These are phyloP conservation scores for Exophiala xenobiotica DNA, from an alignment of 2,329 filamentous ascomycete genomes.

Conservation along the genomic window DNA sequence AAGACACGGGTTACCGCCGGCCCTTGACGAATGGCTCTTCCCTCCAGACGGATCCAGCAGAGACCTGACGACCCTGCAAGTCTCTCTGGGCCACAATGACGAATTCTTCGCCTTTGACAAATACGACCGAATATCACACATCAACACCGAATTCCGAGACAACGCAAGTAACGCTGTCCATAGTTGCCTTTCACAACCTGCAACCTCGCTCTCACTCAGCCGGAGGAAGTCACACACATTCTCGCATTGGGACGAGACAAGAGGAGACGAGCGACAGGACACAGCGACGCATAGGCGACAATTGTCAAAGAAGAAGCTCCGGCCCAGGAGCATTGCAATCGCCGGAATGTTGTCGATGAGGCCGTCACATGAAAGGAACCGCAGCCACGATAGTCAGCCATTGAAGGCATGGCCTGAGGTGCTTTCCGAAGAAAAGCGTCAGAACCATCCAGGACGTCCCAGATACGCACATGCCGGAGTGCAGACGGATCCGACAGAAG, in stretches of 20 bases:
- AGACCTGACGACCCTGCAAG: constrained; percentile 38
- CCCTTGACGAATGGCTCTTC: constrained; percentile 38
- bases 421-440: not conserved
- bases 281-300: not conserved
- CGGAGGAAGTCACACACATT: constrained; percentile 18
- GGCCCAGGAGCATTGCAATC: constrained; percentile 18
- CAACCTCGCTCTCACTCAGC: not conserved
- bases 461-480: constrained; percentile 13
- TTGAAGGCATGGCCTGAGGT: not conserved
- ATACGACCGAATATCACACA: constrained; percentile 39
- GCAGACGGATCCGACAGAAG: constrained; percentile 10
- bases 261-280: not conserved
- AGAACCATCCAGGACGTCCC: not conserved
- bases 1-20: constrained; percentile 37
- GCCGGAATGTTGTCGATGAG: not conserved
- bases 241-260: not conserved
- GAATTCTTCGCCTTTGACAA: constrained; percentile 43
- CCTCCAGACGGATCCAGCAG: constrained; percentile 33
- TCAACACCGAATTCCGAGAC: constrained; percentile 13
- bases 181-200: not conserved
- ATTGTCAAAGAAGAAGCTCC: not conserved
- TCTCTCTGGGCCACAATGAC: constrained; percentile 40
- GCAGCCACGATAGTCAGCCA: not conserved
- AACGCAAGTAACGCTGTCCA: constrained; percentile 1
- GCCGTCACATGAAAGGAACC: constrained; percentile 1